These are phyloP conservation scores for Chlorella sp. DNA, from an alignment of 139 green algal species.

Conservation along the genomic window DNA sequence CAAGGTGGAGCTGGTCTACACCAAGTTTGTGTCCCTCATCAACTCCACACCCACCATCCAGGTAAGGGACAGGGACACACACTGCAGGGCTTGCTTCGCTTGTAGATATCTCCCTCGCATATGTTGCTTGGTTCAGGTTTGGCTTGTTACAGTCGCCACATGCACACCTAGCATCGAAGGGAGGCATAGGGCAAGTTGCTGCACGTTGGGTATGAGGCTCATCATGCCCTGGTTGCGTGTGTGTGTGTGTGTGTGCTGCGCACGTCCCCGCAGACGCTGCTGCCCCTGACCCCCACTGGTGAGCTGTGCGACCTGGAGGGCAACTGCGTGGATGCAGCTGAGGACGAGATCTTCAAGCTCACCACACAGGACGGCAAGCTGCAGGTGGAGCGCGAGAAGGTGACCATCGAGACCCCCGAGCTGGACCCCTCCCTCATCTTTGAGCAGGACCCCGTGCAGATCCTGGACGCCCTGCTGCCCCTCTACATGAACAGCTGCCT, in stretches of 20 bases:
- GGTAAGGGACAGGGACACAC: too few species aligned
- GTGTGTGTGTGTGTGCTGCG: too few species aligned
- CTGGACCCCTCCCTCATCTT: constrained; percentile 92
- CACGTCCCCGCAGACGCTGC: too few species aligned
- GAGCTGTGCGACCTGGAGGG: constrained; percentile 93
- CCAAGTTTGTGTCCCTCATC: constrained; percentile 99
- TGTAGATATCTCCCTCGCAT: too few species aligned
- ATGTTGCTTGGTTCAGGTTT: too few species aligned
- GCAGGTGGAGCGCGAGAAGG: constrained; percentile 77
- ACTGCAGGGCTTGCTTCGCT: too few species aligned
- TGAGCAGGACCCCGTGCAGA: constrained; percentile 97
- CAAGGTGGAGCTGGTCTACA: constrained; percentile 99
- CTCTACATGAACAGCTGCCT: constrained; percentile 97
- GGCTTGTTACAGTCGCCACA: too few species aligned
- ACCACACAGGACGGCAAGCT: constrained; percentile 60
- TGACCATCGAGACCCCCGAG: constrained; percentile 49
- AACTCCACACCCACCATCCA: constrained; percentile 83
- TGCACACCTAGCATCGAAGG: too few species aligned
- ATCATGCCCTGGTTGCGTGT: too few species aligned
- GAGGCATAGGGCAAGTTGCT: too few species aligned
- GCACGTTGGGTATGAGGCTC: too few species aligned
- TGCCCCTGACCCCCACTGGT: constrained; percentile 83
- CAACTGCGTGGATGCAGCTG: constrained; percentile 92
- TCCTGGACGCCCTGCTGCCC: constrained; percentile 96
- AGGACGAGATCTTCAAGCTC: constrained; percentile 84